A percentile compares a stretch with the other conserved stretches of the same genome.
Evolutionary conservation across 2,329 filamentous ascomycete genomes (phyloP).

Genomic region (Diaporthe citriasiana): DNA sequence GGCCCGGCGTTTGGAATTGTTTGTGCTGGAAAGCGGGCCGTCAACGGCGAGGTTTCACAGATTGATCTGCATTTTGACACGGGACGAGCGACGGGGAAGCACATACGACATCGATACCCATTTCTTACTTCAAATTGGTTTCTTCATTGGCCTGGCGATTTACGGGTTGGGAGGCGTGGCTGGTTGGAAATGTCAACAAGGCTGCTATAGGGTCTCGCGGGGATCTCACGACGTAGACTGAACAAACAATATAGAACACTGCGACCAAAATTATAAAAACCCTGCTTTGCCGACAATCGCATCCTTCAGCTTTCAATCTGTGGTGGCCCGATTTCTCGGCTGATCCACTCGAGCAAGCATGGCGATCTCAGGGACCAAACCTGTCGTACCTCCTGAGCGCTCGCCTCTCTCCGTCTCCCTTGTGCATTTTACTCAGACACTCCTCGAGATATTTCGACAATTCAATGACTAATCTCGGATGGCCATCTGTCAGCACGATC

Average conservation of each 20-base stretch:
- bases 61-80: not conserved
- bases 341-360: not conserved
- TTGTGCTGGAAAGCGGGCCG: not conserved
- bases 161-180: too few relatives aligned
- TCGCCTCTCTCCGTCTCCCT: slow-evolving; percentile 27
- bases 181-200: not conserved
- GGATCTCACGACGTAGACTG: not conserved
- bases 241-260: not conserved
- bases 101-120: slow-evolving; percentile 31
- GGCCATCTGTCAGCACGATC: slow-evolving; percentile 44
- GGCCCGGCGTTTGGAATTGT: slow-evolving; percentile 11
- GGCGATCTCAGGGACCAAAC: slow-evolving; percentile 3
- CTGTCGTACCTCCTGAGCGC: slow-evolving; percentile 28
- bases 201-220: too few relatives aligned
- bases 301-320: not conserved
- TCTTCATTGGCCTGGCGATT: not conserved
- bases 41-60: not conserved
- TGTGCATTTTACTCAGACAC: slow-evolving; percentile 23
- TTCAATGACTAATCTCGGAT: slow-evolving; percentile 45
- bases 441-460: slow-evolving; percentile 45
- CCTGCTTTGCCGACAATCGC: not conserved
- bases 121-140: not conserved
- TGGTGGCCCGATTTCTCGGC: not conserved
- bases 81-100: not conserved
- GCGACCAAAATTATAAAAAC: not conserved